These are phyloP conservation scores for Eimeria falciformis DNA, from an alignment of 169 alveolate species.

Conservation along the genomic window DNA sequence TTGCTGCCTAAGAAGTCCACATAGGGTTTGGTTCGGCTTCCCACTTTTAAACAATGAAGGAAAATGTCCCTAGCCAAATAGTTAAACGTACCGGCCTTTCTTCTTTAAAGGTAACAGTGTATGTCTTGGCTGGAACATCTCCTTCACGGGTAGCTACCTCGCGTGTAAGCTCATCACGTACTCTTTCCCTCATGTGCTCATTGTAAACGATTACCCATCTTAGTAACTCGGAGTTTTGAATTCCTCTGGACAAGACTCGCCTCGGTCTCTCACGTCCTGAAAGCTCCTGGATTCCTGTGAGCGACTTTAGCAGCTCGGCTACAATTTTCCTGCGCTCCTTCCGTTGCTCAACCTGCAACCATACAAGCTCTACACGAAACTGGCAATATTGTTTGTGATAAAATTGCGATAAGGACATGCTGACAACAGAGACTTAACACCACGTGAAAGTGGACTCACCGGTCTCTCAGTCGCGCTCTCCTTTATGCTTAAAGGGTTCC, in stretches of 20 bases:
- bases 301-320: constrained; percentile 50
- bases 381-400: not conserved
- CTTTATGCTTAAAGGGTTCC: constrained; percentile 63
- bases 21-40: no score
- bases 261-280: constrained; percentile 50
- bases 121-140: constrained; percentile 43
- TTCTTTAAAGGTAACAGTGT: constrained; percentile 60
- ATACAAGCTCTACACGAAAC: not conserved
- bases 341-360: constrained; percentile 38
- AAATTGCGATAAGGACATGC: no score
- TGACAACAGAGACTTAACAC: no score
- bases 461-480: constrained; percentile 65
- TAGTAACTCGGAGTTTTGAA: constrained; percentile 55
- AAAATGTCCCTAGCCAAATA: no score
- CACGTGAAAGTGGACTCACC: constrained; percentile 55
- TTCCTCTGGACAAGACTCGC: constrained; percentile 33
- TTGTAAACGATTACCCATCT: constrained; percentile 61
- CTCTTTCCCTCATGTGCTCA: constrained; percentile 35
- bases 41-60: no score
- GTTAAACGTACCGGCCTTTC: constrained; percentile 31
- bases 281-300: constrained; percentile 58
- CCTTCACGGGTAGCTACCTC: constrained; percentile 54
- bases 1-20: no score
- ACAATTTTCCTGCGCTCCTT: constrained; percentile 55
- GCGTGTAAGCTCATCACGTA: constrained; percentile 62